Evolutionary conservation across 129 eudicot species (phyloP).

Genomic region (Gnaphalium uliginosum): DNA sequence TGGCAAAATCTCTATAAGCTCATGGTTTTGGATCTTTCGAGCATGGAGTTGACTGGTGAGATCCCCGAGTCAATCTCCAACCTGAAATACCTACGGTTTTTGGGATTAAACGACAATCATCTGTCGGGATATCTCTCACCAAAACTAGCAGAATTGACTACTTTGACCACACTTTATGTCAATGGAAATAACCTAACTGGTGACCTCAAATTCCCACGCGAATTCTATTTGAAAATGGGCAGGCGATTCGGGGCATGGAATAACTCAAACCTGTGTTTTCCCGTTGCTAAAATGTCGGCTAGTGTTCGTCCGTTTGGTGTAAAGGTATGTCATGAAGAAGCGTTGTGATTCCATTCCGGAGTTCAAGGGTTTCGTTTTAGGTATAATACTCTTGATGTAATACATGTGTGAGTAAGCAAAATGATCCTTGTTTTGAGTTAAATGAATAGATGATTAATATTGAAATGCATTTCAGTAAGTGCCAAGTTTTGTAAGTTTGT

Average conservation of each 20-base stretch:
- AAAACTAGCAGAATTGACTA: slow-evolving; percentile 49
- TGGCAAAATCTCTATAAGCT: slow-evolving; percentile 54
- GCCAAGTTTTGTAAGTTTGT: neutral
- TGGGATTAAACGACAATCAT: slow-evolving; percentile 69
- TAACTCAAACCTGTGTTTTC: slow-evolving; percentile 70
- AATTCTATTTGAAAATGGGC: slow-evolving; percentile 75
- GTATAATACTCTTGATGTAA: slow-evolving; percentile 16
- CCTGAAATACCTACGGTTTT: slow-evolving; percentile 50
- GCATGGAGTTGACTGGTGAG: slow-evolving; percentile 52
- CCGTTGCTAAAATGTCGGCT: slow-evolving; percentile 19
- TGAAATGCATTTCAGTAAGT: slow-evolving; percentile 15
- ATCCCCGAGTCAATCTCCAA: slow-evolving; percentile 59
- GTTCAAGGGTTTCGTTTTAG: neutral
- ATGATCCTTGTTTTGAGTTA: slow-evolving; percentile 26
- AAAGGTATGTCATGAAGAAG: slow-evolving; percentile 50
- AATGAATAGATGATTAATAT: neutral
- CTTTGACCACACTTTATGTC: slow-evolving; percentile 58
- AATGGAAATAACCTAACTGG: slow-evolving; percentile 82
- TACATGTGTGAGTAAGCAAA: slow-evolving; percentile 20
- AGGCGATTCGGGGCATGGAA: slow-evolving; percentile 85
- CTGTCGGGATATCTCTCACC: slow-evolving; percentile 59
- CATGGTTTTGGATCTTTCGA: slow-evolving; percentile 60
- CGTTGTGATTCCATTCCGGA: slow-evolving; percentile 18
- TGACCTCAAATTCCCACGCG: slow-evolving; percentile 53
- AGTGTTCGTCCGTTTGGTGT: slow-evolving; percentile 64